Evolutionary conservation across 768 basidiomycete species (phyloP), one percentile per base, ranked within the genome.

Genomic region (Suillus plorans): DNA sequence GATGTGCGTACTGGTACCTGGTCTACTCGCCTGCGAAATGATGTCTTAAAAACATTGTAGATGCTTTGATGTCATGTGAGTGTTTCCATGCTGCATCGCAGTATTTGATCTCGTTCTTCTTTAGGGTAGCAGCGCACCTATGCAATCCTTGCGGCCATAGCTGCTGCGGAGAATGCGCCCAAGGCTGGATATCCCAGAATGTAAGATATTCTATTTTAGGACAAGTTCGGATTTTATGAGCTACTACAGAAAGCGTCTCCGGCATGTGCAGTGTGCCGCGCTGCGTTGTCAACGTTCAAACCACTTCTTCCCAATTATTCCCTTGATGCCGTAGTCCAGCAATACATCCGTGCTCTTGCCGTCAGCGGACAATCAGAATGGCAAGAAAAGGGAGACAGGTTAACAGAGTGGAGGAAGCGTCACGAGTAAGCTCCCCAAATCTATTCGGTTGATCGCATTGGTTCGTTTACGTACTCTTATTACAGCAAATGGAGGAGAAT

Each of bases 141-240:
- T 81, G 84, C 28, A 89, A 86, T 70, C 89, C 90, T 3, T 92
- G 91, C 69, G 91, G 91, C 14, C 91, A 92, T 70, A 86, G 84
- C 31, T 84, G 83, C 65, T 92, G 91, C 64, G 91, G 87, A 9
- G 81, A 84, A 49, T 92, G 91, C 70, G 85, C 84, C 13, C 80
- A 83, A 75, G 74, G 79, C 63, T 92, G 90, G 90, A 77, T 85
- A 61, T 69, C 70, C 47, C 79, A 81, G 69, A 85, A 83, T 63
- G 89, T 88, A 64, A 52, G 83, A 44, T 14, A 49, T 25, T 4
- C 18, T 25, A 53, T 25, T 71, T 12, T 52, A 50, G 9, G 53
- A 36, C 31, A 41, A 34, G 39, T 57, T 31, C 39, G 59, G 36
- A 25, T 42, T 65, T 58, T 34, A 52, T 60, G 31, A 58, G 59